Conservation (phyloP, 352 stramenopile genomes). For the Elongisporangium prolatum region DNA sequence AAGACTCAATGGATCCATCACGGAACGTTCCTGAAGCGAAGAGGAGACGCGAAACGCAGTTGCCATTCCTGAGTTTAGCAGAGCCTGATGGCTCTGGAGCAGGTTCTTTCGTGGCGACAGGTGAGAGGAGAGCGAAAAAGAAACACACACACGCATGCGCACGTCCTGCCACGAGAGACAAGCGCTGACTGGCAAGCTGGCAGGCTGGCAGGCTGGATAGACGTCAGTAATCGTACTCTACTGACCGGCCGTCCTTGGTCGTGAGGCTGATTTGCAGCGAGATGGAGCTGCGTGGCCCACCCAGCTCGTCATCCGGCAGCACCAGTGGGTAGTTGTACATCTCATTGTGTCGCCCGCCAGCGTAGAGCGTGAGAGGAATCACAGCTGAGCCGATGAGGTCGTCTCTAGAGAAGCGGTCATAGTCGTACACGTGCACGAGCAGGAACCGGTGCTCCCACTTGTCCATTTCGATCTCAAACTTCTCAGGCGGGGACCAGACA, state of each 20-base stretch:
- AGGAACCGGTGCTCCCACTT: conserved; percentile 66
- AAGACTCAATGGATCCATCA: too few species aligned
- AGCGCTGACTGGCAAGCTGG: too few species aligned
- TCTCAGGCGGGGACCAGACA: conserved; percentile 62
- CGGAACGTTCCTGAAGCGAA: too few species aligned
- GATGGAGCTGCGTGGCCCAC: conserved; percentile 49
- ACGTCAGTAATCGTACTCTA: conserved; percentile 13
- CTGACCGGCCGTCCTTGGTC: conserved; percentile 37
- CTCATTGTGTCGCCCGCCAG: conserved; percentile 46
- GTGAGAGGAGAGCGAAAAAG: too few species aligned
- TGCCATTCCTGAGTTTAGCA: too few species aligned
- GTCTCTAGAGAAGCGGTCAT: conserved; percentile 57
- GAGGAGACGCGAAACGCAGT: too few species aligned
- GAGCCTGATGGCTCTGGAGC: too few species aligned
- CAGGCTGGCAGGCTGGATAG: too few species aligned
- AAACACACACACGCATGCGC: too few species aligned
- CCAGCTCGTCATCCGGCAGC: conserved; percentile 41
- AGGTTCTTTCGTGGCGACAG: too few species aligned
- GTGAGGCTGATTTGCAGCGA: conserved; percentile 63
- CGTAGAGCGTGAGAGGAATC: conserved; percentile 58
- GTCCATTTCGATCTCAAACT: conserved; percentile 64
- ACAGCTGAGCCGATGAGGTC: conserved; percentile 70
- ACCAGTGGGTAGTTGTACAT: conserved; percentile 73
- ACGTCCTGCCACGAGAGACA: too few species aligned
- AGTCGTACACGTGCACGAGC: conserved; percentile 64